These are phyloP conservation scores for Penicillium subrubescens DNA, from an alignment of 495 filamentous ascomycete species.

Conservation along the genomic window DNA sequence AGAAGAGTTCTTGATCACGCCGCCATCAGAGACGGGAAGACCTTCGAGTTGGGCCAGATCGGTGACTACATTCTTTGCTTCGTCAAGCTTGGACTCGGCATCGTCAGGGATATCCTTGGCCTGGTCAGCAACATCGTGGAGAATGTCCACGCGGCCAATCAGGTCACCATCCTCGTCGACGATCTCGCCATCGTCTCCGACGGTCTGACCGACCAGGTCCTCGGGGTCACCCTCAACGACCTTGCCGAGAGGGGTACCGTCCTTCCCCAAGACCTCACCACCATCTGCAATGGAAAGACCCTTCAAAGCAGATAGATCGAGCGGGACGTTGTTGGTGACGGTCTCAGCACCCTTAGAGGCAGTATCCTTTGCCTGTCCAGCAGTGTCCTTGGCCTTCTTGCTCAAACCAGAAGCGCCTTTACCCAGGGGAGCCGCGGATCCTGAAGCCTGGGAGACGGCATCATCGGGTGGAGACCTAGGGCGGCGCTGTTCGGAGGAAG, in stretches of 20 bases:
- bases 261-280: conserved; percentile 42
- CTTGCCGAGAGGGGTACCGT: conserved; percentile 42
- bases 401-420: conserved; percentile 17
- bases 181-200: conserved; percentile 58
- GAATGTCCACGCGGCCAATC: conserved; percentile 48
- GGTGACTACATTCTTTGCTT: conserved; percentile 23
- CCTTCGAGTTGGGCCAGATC: conserved; percentile 53
- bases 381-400: conserved; percentile 25
- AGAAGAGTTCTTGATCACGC: conserved; percentile 54
- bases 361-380: conserved; percentile 29
- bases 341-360: conserved; percentile 27
- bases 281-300: conserved; percentile 61
- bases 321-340: conserved; percentile 30
- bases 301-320: conserved; percentile 68
- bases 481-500: conserved; percentile 35
- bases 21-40: conserved; percentile 58
- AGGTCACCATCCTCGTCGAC: conserved; percentile 53
- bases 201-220: conserved; percentile 47
- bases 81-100: conserved; percentile 21
- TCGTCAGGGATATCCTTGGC: conserved; percentile 25
- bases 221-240: conserved; percentile 46
- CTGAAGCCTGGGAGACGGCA: conserved; percentile 32
- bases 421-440: conserved; percentile 31
- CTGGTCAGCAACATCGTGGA: conserved; percentile 38
- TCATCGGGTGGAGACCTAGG: conserved; percentile 30